Evolutionary conservation across 257 asterid genomes (phyloP).

Genomic region (Verbascum thapsus): DNA sequence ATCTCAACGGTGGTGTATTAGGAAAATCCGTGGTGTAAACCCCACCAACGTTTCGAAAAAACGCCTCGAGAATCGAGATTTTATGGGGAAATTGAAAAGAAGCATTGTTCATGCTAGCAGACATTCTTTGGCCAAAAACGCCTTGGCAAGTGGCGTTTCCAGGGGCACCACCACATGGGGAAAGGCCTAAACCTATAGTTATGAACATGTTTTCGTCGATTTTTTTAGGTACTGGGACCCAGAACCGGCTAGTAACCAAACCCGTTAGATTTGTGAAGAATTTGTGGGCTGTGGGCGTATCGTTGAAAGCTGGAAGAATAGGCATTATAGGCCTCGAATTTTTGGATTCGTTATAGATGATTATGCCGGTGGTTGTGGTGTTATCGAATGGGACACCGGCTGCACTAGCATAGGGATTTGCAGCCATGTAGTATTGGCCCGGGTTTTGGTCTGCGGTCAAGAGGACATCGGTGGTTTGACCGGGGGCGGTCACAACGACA

Average conservation of each 20-base stretch:
- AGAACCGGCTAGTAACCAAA: constrained; percentile 50
- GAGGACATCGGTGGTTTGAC: constrained; percentile 73
- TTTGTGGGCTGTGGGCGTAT: constrained; percentile 67
- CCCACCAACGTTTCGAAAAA: constrained; percentile 44
- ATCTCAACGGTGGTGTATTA: constrained; percentile 42
- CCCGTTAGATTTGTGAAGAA: constrained; percentile 61
- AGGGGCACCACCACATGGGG: constrained; percentile 46
- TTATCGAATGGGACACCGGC: constrained; percentile 33
- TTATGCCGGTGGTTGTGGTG: constrained; percentile 61
- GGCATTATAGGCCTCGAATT: constrained; percentile 57
- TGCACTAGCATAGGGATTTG: constrained; percentile 51
- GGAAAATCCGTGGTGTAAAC: constrained; percentile 62
- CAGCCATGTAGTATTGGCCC: constrained; percentile 73
- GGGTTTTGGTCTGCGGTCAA: constrained; percentile 53
- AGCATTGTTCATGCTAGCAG: constrained; percentile 75
- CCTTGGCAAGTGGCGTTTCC: constrained; percentile 51
- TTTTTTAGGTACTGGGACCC: constrained; percentile 44
- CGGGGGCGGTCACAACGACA: constrained; percentile 64
- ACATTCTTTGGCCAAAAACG: constrained; percentile 41
- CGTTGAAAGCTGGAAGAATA: constrained; percentile 61
- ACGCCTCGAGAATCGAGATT: constrained; percentile 64
- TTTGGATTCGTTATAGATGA: constrained; percentile 39
- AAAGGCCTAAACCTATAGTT: constrained; percentile 56
- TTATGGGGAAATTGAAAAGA: constrained; percentile 57
- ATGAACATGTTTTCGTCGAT: constrained; percentile 65